phyloP scores from a whole-genome alignment of 2,329 filamentous ascomycete species.

The Parascedosporium putredinis region DNA sequence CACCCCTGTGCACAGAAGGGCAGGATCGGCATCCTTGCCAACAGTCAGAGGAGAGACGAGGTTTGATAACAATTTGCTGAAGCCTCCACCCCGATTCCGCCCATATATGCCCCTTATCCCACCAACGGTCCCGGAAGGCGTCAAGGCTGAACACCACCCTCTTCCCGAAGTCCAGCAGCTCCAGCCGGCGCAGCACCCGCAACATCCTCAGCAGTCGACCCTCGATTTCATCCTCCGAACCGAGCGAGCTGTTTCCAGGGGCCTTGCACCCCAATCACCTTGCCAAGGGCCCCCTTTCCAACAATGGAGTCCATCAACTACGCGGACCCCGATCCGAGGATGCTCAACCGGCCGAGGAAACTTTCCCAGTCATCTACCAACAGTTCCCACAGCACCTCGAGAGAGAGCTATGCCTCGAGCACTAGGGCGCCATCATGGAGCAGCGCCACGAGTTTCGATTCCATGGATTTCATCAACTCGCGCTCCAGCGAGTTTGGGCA shows the following conservation, averaged over 20 bases:
- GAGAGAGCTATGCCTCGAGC: slow-evolving; percentile 17
- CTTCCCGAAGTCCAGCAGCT: neutral
- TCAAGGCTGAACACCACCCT: neutral
- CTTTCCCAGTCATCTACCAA: slow-evolving; percentile 21
- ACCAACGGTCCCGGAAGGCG: neutral
- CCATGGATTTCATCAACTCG: slow-evolving; percentile 21
- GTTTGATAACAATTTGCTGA: slow-evolving; percentile 5
- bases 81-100: slow-evolving; percentile 6
- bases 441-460: slow-evolving; percentile 28
- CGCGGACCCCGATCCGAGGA: slow-evolving; percentile 5
- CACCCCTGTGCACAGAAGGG: slow-evolving; percentile 1
- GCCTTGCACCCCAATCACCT: neutral
- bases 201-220: slow-evolving; percentile 2
- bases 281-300: neutral
- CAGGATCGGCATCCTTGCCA: neutral
- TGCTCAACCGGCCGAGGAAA: slow-evolving; percentile 26
- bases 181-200: neutral
- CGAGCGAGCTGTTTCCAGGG: slow-evolving; percentile 2
- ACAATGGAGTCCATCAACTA: slow-evolving; percentile 8
- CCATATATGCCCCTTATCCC: neutral
- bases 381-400: slow-evolving; percentile 19
- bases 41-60: neutral
- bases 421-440: slow-evolving; percentile 21
- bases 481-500: slow-evolving; percentile 15
- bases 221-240: slow-evolving; percentile 7